These are phyloP conservation scores for Gnomoniopsis smithogilvyi DNA, from an alignment of 2,329 filamentous ascomycete species.

Conservation along the genomic window DNA sequence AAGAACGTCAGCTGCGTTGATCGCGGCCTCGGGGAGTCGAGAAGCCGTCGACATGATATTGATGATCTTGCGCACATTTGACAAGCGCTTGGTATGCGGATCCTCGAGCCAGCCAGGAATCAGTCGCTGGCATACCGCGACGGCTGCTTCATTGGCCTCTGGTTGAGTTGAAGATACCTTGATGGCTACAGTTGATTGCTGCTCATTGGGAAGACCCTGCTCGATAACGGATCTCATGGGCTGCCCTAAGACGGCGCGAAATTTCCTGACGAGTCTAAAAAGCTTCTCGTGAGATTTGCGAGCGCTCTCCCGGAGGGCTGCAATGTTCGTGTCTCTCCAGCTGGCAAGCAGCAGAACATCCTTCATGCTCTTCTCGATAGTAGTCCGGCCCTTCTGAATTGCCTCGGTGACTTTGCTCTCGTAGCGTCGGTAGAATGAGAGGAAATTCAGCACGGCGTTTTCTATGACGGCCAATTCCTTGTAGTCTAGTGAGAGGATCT, in stretches of 20 bases:
- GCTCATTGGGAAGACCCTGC: slow-evolving; percentile 55
- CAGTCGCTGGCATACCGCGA: slow-evolving; percentile 29
- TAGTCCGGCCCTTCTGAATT: slow-evolving; percentile 63
- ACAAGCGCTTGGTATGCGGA: slow-evolving; percentile 58
- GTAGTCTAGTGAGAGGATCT: slow-evolving; percentile 57
- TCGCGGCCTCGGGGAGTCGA: slow-evolving; percentile 44
- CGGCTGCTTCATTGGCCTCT: slow-evolving; percentile 30
- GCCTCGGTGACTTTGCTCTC: slow-evolving; percentile 61
- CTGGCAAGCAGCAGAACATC: slow-evolving; percentile 90
- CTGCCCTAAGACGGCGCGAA: slow-evolving; percentile 73
- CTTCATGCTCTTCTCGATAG: slow-evolving; percentile 88
- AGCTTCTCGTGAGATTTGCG: slow-evolving; percentile 87
- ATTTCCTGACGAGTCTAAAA: slow-evolving; percentile 88
- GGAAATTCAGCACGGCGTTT: slow-evolving; percentile 70
- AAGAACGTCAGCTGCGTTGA: slow-evolving; percentile 59
- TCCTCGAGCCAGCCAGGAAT: slow-evolving; percentile 36
- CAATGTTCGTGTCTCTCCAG: slow-evolving; percentile 98
- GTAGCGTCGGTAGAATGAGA: slow-evolving; percentile 72
- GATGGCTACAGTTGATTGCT: slow-evolving; percentile 16
- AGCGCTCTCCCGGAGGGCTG: slow-evolving; percentile 82
- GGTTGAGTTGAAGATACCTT: slow-evolving; percentile 18
- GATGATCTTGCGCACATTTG: slow-evolving; percentile 66
- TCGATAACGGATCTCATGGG: slow-evolving; percentile 66
- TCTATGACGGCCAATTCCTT: slow-evolving; percentile 55
- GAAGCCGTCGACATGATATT: slow-evolving; percentile 70